phyloP scores from a whole-genome alignment of 768 basidiomycete genomes.

The Tricholoma sp. region DNA sequence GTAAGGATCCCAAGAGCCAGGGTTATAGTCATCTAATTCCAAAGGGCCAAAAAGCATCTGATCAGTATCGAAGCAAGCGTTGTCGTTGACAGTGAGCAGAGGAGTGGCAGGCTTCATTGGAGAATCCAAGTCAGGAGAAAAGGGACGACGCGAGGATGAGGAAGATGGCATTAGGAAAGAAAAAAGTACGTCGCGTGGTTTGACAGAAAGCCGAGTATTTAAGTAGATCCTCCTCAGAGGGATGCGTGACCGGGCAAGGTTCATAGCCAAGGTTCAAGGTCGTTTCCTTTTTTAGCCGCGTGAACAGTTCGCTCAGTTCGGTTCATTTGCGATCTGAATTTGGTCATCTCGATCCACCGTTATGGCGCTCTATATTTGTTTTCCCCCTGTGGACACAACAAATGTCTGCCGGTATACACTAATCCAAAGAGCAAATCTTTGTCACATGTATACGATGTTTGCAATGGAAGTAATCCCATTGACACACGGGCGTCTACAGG shows the following conservation, averaged over 20 bases:
- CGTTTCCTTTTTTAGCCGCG: neutral
- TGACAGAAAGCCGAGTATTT: conserved; percentile 25
- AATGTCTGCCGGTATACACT: no score
- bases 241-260: no score
- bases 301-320: no score
- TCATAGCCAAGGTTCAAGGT: no score
- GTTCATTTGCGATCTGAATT: neutral
- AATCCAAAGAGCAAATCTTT: neutral
- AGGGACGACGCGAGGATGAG: conserved; percentile 31
- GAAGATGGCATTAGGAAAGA: conserved; percentile 36
- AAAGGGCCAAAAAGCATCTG: conserved; percentile 56
- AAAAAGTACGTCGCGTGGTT: conserved; percentile 20
- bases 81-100: conserved; percentile 33
- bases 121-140: conserved; percentile 22
- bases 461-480: neutral
- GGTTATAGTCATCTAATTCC: conserved; percentile 47
- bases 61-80: conserved; percentile 36
- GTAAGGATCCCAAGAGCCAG: conserved; percentile 33
- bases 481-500: conserved; percentile 8
- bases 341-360: conserved; percentile 3
- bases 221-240: neutral
- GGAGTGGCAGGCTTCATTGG: conserved; percentile 23
- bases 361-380: neutral
- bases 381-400: no score
- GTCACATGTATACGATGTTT: neutral